Evolutionary conservation across 129 eudicot genomes (phyloP), one percentile per base, ranked within the genome.

Genomic region (Centella asiatica): DNA sequence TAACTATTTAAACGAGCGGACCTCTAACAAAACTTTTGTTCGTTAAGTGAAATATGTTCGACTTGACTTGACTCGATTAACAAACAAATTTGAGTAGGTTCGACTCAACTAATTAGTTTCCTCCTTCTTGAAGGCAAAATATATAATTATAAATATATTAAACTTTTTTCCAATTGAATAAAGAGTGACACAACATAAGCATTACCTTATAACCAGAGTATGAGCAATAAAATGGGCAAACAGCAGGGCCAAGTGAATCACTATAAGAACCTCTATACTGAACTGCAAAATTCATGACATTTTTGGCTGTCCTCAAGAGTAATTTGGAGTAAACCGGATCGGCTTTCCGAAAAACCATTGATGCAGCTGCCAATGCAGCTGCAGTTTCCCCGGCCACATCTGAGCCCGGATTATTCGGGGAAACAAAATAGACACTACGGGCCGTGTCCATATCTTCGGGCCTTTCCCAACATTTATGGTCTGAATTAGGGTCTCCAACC

Each of bases 311-410:
- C 36, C 32, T 62, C 63, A 92, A 66, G 24, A 92, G 68, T 71
- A 84, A 47, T n/a, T 14, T 77, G 0, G 95, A 73, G 74, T 92
- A 92, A 0, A 5, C 26, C 0, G 50, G 60, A 46, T 92, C 95
- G 0, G 59, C 76, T 44, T 37, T 68, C 11, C 85, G 73, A 69
- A 92, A 92, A 50, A 87, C 96, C 18, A 92, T 19, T 17, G 96
- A 84, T 37, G 95, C 95, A 13, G 99, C 84, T 0, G 99, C 92
- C 33, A 92, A 71, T 9, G 99, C 99, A 1, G 99, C 99, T 10
- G 99, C 99, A 0, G 95, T 92, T 78, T 92, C 96, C 5, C 74
- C 96, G 19, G 99, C 99, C 8, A 87, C 95, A 22, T 92, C 99
- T 0, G 99, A 92, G 6, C 99, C 99, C 0, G 99, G 99, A 55